Evolutionary conservation across 176 grass and related monocot genomes (phyloP), one percentile per base, ranked within the genome.

Genomic region (Musa itinerans): DNA sequence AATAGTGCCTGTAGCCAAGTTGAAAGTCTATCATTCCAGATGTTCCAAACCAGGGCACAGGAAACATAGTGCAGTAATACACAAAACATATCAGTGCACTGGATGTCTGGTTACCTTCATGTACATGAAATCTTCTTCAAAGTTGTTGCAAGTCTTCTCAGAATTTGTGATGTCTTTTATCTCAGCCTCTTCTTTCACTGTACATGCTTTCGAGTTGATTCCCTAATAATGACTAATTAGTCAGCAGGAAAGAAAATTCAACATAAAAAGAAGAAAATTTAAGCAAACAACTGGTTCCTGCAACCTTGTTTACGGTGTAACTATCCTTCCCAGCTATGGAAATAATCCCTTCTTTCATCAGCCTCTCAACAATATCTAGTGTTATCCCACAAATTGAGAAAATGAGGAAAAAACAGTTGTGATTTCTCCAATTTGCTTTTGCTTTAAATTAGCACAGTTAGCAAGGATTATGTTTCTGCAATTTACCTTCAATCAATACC

Each of bases 251-350:
- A 16, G 19, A 20, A 48, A 11, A 62, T 26, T 64, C 52, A 81
- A 68, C 22, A 23, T 23, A 70, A 83, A 24, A 14, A 59, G 52
- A 75, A 34, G 50, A 19, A 49, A 86, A 53, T 50, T 54, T 11
- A 80, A 80, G 73, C 26, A 63, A 50, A 63, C 3, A 2, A 50
- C 19, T 14, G 55, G 43, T 15, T 65, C 74, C 54, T 67, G 11
- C 83, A 78, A 99, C 95, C 88, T 94, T 87, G 83, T 80, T 94
- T 34, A 99, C 65, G 75, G 86, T 87, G 74, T 93, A 99, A 75
- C 69, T 73, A 80, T 94, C 90, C 71, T 99, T 91, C 82, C 78
- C 68, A 85, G 78, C 69, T 83, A 80, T 87, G 72, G 88, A 82
- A 74, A 99, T 53, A 72, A 91, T 12, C 29, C 86, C 90, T 79